Evolutionary conservation across 2,329 filamentous ascomycete genomes (phyloP), one percentile per base, ranked within the genome.

Genomic region (Penicillium sp.): DNA sequence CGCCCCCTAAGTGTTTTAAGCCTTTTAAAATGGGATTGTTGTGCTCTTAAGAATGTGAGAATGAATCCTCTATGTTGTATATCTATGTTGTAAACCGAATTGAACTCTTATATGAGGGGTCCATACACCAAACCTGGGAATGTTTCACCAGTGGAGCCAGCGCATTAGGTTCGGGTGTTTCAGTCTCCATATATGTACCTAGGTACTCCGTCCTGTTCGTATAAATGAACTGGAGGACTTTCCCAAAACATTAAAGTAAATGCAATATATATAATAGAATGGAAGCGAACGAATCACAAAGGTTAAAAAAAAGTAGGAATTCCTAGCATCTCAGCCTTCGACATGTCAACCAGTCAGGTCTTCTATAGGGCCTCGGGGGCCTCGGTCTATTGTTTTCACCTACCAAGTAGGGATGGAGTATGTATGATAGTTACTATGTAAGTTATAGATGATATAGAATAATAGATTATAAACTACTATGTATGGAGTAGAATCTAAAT

Each of bases 81-180:
- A n/a, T 35, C 27, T 43, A 35, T 8, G 2, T 4, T 0, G 8
- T 42, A n/a, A 27, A 27, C 9, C 17, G 17, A n/a, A 29, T n/a
- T 27, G 25, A 27, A 29, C 21, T 15, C 7, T 45, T 45, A 45
- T 12, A 45, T 7, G 42, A 45, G 23, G 46, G 31, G 37, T 43
- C 31, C 19, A 27, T 52, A 50, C 58, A 53, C 49, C 48, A 54
- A 54, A 46, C 57, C 57, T 62, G 61, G 61, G 58, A 64, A 33
- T 59, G 61, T 62, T 64, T 64, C 59, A 64, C 33, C 38, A 45
- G 61, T 60, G 60, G 60, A 57, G 50, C n/a, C 42, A 5, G 33
- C 19, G 60, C 46, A 66, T 64, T 67, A 63, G 63, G 58, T 59
- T 60, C 55, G 53, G 60, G 42, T 54, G 42, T 51, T 53, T 45